phyloP scores from a whole-genome alignment of 371 early-diverging fungal genomes.

The Mortierella sp. region DNA sequence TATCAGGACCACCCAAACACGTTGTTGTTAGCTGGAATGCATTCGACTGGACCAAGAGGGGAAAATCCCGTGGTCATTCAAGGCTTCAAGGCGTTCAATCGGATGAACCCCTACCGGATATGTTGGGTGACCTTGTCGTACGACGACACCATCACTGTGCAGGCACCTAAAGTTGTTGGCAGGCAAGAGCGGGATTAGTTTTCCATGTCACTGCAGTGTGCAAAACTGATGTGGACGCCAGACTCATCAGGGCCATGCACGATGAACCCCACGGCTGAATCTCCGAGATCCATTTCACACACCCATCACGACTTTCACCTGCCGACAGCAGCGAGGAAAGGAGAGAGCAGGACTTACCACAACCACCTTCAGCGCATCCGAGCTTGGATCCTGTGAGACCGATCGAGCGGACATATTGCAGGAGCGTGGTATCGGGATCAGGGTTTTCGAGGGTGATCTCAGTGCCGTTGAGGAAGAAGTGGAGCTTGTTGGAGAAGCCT shows the following conservation, averaged over 20 bases:
- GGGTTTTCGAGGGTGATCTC: constrained; percentile 60
- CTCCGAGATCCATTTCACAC: no score
- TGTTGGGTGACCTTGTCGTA: constrained; percentile 56
- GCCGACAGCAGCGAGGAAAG: no score
- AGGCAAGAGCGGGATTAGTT: no score
- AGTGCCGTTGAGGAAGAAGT: constrained; percentile 67
- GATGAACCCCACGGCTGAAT: no score
- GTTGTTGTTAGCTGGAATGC: not conserved
- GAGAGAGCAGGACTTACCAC: constrained; percentile 55
- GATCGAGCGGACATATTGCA: constrained; percentile 72
- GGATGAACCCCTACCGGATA: constrained; percentile 42
- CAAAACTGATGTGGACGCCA: no score
- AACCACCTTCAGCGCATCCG: constrained; percentile 82
- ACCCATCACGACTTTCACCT: no score
- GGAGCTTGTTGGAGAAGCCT: constrained; percentile 54
- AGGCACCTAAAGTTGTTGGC: constrained; percentile 64
- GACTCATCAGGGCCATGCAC: no score
- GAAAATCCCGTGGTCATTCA: constrained; percentile 21
- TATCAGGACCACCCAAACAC: constrained; percentile 19
- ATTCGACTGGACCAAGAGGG: no score
- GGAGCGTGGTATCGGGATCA: constrained; percentile 68
- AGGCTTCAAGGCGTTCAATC: not conserved
- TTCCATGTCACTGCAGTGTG: no score
- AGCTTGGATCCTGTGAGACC: constrained; percentile 84
- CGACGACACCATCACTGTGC: constrained; percentile 79